These are phyloP conservation scores for Malus hybrid DNA, from an alignment of 331 rosid genomes.

Conservation along the genomic window DNA sequence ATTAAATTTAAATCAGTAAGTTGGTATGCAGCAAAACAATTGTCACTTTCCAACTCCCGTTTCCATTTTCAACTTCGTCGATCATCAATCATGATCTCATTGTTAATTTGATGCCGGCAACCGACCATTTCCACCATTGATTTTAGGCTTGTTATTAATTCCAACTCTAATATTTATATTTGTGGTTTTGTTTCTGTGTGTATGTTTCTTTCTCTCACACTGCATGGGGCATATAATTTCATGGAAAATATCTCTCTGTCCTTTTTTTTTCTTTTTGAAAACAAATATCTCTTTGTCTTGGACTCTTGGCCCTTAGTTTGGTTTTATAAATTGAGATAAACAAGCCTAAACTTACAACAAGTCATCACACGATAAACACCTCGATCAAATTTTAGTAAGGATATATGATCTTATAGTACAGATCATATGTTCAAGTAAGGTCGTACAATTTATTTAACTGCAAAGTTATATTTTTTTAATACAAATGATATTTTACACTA, in stretches of 20 bases:
- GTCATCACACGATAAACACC: too few relatives aligned
- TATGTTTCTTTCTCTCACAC: background rate
- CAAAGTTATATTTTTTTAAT: too few relatives aligned
- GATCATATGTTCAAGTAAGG: too few relatives aligned
- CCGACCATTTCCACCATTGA: slow-evolving; percentile 18
- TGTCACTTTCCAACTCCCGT: slow-evolving; percentile 14
- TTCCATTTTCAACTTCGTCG: background rate
- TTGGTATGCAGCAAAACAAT: background rate
- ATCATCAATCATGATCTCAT: background rate
- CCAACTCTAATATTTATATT: background rate
- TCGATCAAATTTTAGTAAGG: too few relatives aligned
- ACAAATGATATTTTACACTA: too few relatives aligned
- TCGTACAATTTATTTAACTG: too few relatives aligned
- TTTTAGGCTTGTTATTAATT: background rate
- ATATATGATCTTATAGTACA: too few relatives aligned
- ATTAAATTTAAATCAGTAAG: background rate
- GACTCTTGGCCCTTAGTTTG: too few relatives aligned
- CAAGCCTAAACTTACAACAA: too few relatives aligned
- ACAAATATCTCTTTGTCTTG: too few relatives aligned
- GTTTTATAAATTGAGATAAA: too few relatives aligned
- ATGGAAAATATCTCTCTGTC: background rate
- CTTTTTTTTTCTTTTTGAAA: too few relatives aligned
- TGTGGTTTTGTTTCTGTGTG: background rate
- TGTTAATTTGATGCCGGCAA: slow-evolving; percentile 11
- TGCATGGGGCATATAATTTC: background rate